Percentiles rank a stretch among this genome's conserved stretches.
Evolutionary conservation across 352 stramenopile genomes (phyloP).

Genomic region (Pythium guiyangense): DNA sequence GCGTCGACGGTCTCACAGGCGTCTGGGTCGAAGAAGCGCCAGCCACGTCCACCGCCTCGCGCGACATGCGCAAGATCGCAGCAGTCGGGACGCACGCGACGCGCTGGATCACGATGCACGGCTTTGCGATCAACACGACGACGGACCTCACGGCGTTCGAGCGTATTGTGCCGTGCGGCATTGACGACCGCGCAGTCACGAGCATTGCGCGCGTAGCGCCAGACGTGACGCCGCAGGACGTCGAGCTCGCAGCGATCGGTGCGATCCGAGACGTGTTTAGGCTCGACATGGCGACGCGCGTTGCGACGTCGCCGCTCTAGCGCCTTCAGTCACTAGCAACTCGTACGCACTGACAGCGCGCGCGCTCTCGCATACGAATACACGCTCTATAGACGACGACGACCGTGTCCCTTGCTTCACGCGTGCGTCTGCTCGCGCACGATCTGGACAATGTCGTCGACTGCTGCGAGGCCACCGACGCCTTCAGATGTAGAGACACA

Average conservation of each 20-base stretch:
- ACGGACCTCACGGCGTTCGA: constrained; percentile 93
- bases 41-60: background rate
- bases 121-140: constrained; percentile 96
- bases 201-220: constrained; percentile 62
- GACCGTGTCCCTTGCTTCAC: too few species aligned
- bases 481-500: too few species aligned
- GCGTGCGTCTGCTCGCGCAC: constrained; percentile 21
- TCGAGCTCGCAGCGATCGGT: constrained; percentile 63
- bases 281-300: constrained; percentile 49
- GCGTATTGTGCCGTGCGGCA: constrained; percentile 96
- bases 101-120: constrained; percentile 98
- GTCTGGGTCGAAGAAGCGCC: constrained; percentile 91
- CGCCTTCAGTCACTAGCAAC: too few species aligned
- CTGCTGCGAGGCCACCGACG: constrained; percentile 60
- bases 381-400: constrained; percentile 1
- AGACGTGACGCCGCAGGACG: constrained; percentile 42
- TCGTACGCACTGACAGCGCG: too few species aligned
- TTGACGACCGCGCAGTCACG: constrained; percentile 88
- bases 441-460: constrained; percentile 49
- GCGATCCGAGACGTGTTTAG: constrained; percentile 68
- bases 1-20: constrained; percentile 91
- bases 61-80: constrained; percentile 92
- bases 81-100: constrained; percentile 94
- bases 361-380: too few species aligned
- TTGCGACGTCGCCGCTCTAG: constrained; percentile 32